These are phyloP conservation scores for Retiboletus flavoniger DNA, from an alignment of 1,284 basidiomycete species.

Conservation along the genomic window DNA sequence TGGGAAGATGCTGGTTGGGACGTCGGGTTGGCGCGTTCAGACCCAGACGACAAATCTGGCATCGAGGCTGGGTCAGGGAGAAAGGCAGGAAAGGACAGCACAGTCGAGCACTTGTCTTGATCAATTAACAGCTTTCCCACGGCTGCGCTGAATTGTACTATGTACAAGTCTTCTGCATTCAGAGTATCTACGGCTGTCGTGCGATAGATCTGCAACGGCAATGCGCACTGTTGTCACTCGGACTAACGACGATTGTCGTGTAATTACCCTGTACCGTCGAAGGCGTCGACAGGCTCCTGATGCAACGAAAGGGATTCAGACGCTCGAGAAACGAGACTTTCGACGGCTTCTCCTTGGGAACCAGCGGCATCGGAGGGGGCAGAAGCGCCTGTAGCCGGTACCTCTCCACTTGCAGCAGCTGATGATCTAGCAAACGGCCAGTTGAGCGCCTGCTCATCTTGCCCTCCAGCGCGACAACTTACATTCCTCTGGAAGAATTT, in stretches of 20 bases:
- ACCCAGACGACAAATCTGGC: slow-evolving; percentile 10
- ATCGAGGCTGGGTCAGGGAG: slow-evolving; percentile 8
- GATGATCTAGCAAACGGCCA: slow-evolving; percentile 7
- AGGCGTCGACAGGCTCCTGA: not conserved
- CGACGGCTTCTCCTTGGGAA: not conserved
- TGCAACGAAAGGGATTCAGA: slow-evolving; percentile 12
- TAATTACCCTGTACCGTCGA: not conserved
- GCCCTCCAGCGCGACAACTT: not conserved
- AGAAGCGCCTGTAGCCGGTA: not conserved
- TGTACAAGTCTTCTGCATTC: not conserved
- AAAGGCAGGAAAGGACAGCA: not conserved
- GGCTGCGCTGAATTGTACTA: not conserved
- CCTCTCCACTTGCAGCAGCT: not conserved
- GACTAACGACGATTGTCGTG: not conserved
- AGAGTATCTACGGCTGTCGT: slow-evolving; percentile 14
- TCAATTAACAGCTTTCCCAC: slow-evolving; percentile 24
- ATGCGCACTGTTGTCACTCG: slow-evolving; percentile 13
- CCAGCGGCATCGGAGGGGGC: not conserved
- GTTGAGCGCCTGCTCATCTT: not conserved
- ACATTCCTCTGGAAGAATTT: slow-evolving; percentile 1
- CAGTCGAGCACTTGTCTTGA: not conserved
- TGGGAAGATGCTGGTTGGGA: slow-evolving; percentile 8
- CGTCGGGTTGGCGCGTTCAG: slow-evolving; percentile 8
- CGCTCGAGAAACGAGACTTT: slow-evolving; percentile 10
- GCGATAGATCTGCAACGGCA: slow-evolving; percentile 8